Evolutionary conservation across 768 basidiomycete species (phyloP).

Genomic region (Lenzites betulinus): DNA sequence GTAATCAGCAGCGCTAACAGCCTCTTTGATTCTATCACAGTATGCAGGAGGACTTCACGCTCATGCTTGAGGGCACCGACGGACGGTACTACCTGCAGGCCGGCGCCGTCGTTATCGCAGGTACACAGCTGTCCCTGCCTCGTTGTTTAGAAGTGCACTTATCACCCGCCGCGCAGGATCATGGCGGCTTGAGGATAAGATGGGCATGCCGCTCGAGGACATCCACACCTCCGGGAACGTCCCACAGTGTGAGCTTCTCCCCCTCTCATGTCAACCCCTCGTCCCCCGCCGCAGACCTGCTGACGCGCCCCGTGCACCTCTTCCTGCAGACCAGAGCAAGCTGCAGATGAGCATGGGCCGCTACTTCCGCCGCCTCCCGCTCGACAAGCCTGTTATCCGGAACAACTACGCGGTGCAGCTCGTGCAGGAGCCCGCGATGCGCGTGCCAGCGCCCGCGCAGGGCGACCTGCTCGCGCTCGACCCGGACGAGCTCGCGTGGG

Average conservation of each 20-base stretch:
- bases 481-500: constrained; percentile 70
- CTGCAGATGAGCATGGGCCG: constrained; percentile 65
- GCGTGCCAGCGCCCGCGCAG: constrained; percentile 5
- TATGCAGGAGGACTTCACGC: constrained; percentile 26
- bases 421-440: constrained; percentile 33
- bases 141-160: background rate
- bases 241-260: constrained; percentile 58
- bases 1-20: background rate
- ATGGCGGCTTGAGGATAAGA: constrained; percentile 78
- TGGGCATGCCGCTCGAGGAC: constrained; percentile 69
- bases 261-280: background rate
- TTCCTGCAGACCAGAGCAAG: constrained; percentile 45
- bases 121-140: constrained; percentile 35
- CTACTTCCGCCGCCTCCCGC: constrained; percentile 66
- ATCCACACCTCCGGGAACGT: constrained; percentile 73
- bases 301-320: background rate
- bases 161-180: constrained; percentile 47
- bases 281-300: background rate
- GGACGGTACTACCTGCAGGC: constrained; percentile 76
- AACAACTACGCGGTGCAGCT: constrained; percentile 64
- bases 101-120: constrained; percentile 66
- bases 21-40: constrained; percentile 1
- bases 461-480: constrained; percentile 42
- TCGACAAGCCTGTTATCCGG: constrained; percentile 70
- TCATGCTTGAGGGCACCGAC: constrained; percentile 44